A percentile compares a stretch with the other conserved stretches of the same genome.
These are phyloP conservation scores for Castanospermum australe DNA, from an alignment of 306 rosid species.

Conservation along the genomic window DNA sequence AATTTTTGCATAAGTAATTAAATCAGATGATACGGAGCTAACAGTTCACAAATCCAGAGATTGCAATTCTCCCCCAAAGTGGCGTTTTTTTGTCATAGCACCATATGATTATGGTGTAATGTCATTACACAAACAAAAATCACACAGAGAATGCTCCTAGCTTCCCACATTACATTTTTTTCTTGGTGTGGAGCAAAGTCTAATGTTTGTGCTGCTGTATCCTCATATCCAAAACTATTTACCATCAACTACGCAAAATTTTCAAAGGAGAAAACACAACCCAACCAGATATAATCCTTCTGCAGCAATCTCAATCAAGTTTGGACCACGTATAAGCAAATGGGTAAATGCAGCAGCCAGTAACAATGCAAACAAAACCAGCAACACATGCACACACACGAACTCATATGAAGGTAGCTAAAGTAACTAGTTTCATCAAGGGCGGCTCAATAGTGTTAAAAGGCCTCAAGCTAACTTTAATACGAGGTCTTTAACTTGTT, in stretches of 20 bases:
- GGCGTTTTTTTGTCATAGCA: neutral
- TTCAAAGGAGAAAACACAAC: neutral
- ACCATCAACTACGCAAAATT: neutral
- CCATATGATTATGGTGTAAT: neutral
- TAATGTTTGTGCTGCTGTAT: neutral
- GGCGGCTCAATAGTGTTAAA: too few species aligned
- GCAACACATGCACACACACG: constrained; percentile 22
- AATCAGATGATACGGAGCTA: neutral
- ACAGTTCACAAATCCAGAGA: neutral
- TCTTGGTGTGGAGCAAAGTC: neutral
- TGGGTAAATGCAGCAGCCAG: neutral
- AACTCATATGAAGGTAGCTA: constrained; percentile 16
- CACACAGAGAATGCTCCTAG: neutral
- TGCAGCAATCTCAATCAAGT: neutral
- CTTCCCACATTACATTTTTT: neutral
- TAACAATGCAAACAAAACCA: neutral
- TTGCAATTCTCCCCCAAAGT: neutral
- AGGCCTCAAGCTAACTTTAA: too few species aligned
- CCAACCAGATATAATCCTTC: neutral
- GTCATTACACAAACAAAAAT: neutral
- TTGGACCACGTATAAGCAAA: neutral
- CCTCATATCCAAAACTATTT: neutral
- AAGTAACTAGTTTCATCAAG: neutral
- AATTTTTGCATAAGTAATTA: neutral
- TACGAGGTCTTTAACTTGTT: too few species aligned